These are phyloP conservation scores for Amphibolis antarctica DNA, from an alignment of 106 monocot genomes.

Conservation along the genomic window DNA sequence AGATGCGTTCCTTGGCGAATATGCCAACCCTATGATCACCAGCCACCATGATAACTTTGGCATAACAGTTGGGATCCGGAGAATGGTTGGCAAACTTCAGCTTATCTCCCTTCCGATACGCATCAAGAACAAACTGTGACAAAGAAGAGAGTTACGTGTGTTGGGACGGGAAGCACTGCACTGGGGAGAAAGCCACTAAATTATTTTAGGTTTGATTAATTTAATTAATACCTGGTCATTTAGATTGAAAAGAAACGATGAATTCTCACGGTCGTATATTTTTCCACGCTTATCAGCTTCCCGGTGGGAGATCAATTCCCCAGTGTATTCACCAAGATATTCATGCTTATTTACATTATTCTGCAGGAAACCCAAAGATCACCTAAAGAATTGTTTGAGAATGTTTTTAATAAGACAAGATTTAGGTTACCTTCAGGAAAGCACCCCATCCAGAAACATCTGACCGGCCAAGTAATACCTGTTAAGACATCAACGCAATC, in stretches of 20 bases:
- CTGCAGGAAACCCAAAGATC: constrained; percentile 23
- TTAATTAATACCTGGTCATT: constrained; percentile 61
- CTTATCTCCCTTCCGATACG: constrained; percentile 87
- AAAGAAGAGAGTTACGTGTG: constrained; percentile 1
- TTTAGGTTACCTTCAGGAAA: constrained; percentile 69
- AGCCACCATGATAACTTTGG: constrained; percentile 97
- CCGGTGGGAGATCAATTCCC: constrained; percentile 84
- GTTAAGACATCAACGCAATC: not conserved
- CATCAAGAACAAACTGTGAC: constrained; percentile 98
- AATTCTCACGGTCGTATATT: constrained; percentile 97
- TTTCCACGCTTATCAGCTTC: constrained; percentile 99
- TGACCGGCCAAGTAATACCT: constrained; percentile 92
- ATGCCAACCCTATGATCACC: constrained; percentile 97
- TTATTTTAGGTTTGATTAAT: not conserved
- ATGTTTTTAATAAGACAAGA: not conserved
- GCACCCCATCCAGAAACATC: constrained; percentile 99
- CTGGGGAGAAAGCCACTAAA: no score
- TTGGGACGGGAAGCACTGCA: not conserved
- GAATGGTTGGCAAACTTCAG: constrained; percentile 98
- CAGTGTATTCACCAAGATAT: constrained; percentile 95
- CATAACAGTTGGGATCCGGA: constrained; percentile 93
- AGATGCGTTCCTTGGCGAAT: constrained; percentile 84
- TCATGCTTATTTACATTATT: constrained; percentile 94
- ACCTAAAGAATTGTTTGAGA: not conserved
- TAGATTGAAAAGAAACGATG: constrained; percentile 96